Percentiles rank a stretch among this genome's conserved stretches.
Conservation (phyloP, 257 asterid species). For the Plantago elongata region DNA sequence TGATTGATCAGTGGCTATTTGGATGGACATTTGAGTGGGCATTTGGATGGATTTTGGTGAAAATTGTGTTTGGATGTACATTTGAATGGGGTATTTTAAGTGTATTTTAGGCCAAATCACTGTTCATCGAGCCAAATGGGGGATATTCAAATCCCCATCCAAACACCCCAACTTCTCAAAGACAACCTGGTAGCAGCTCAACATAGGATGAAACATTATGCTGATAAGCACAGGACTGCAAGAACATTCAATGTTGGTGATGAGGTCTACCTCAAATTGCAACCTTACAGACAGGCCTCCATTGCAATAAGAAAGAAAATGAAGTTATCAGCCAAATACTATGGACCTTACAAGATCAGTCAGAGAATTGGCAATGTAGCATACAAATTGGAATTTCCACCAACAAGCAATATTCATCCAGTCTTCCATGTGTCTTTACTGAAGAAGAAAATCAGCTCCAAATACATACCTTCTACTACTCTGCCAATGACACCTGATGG, state of each 20-base stretch:
- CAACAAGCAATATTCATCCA: background rate
- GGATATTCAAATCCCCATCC: too few species aligned
- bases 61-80: too few species aligned
- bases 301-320: background rate
- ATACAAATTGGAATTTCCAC: background rate
- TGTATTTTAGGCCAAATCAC: too few species aligned
- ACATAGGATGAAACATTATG: background rate
- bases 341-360: background rate
- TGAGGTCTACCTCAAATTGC: background rate
- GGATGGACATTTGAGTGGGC: too few species aligned
- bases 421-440: slow-evolving; percentile 1
- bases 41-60: too few species aligned
- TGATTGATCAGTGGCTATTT: too few species aligned
- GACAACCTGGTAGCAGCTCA: background rate
- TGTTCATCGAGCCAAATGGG: too few species aligned
- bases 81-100: too few species aligned
- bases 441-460: background rate
- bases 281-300: background rate
- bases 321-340: background rate
- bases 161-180: background rate
- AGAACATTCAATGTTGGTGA: background rate
- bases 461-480: background rate
- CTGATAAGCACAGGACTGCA: background rate
- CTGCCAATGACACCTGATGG: background rate
- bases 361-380: background rate